Percentiles rank a stretch among this genome's conserved stretches.
Evolutionary conservation across 352 stramenopile species (phyloP).

Genomic region (Globisporangium irregulare): DNA sequence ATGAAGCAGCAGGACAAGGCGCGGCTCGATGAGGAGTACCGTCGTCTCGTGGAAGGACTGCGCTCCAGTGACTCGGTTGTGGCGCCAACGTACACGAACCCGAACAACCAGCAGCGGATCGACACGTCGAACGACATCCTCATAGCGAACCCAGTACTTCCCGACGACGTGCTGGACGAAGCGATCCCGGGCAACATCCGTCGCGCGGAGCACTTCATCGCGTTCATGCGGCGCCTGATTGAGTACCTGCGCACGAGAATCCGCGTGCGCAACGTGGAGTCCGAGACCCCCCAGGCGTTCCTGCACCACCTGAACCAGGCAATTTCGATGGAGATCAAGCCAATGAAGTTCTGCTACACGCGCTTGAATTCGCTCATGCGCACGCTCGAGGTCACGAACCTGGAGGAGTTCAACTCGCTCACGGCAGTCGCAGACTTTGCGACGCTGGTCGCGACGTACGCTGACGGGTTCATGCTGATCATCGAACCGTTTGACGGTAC

Average conservation of each 20-base stretch:
- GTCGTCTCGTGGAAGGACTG: constrained; percentile 94
- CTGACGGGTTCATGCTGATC: constrained; percentile 98
- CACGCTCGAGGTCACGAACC: constrained; percentile 96
- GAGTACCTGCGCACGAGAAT: constrained; percentile 90
- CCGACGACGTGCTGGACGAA: constrained; percentile 95
- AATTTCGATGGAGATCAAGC: constrained; percentile 95
- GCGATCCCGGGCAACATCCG: constrained; percentile 97
- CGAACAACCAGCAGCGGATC: constrained; percentile 36
- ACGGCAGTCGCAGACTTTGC: constrained; percentile 97
- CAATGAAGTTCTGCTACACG: constrained; percentile 97
- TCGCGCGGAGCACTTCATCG: constrained; percentile 97
- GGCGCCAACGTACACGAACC: constrained; percentile 47
- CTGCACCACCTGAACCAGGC: constrained; percentile 92
- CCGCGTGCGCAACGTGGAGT: constrained; percentile 90
- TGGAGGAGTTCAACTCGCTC: constrained; percentile 96
- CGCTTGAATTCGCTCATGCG: constrained; percentile 95
- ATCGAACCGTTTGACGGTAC: constrained; percentile 93
- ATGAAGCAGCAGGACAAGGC: constrained; percentile 91
- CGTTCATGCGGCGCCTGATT: constrained; percentile 96
- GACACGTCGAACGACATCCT: constrained; percentile 63
- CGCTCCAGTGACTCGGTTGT: constrained; percentile 86
- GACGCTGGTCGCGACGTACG: constrained; percentile 96
- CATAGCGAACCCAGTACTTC: constrained; percentile 80
- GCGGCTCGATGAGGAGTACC: constrained; percentile 94
- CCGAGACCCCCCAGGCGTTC: constrained; percentile 96